A percentile compares a stretch with the other conserved stretches of the same genome.
These are phyloP conservation scores for Epichloe bromicola DNA, from an alignment of 2,329 filamentous ascomycete species.

Conservation along the genomic window DNA sequence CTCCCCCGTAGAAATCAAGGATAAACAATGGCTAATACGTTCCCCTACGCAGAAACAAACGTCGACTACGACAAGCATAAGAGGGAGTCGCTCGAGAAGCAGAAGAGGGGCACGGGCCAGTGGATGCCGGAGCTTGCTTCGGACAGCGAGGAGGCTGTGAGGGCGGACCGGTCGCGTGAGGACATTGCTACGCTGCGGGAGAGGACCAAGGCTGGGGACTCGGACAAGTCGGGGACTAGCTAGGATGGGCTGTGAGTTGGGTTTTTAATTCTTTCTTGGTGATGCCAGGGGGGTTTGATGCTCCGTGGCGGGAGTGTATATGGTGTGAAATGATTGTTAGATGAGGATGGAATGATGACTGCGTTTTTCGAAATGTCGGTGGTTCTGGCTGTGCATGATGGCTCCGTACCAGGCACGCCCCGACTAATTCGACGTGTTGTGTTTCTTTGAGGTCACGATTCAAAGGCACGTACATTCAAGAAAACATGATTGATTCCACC, in stretches of 20 bases:
- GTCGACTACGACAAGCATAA: constrained; percentile 44
- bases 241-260: constrained; percentile 29
- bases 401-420: too few species aligned
- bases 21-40: not conserved
- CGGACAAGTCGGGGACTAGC: constrained; percentile 34
- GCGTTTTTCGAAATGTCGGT: not conserved
- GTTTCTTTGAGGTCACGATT: constrained; percentile 30
- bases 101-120: constrained; percentile 54
- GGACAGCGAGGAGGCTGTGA: constrained; percentile 66
- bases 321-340: too few species aligned
- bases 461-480: too few species aligned
- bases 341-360: too few species aligned
- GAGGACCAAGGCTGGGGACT: constrained; percentile 42
- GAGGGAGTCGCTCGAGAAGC: constrained; percentile 49
- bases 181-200: constrained; percentile 40
- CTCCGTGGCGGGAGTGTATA: too few species aligned
- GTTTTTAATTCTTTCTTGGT: not conserved
- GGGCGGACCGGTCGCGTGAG: constrained; percentile 43
- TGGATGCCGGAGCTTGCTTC: constrained; percentile 71
- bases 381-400: not conserved
- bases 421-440: too few species aligned
- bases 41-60: constrained; percentile 18
- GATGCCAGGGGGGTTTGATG: too few species aligned
- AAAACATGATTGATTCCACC: too few species aligned
- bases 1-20: too few species aligned